phyloP scores from a whole-genome alignment of 2,329 filamentous ascomycete genomes.

The Stagonosporopsis rhizophila region DNA sequence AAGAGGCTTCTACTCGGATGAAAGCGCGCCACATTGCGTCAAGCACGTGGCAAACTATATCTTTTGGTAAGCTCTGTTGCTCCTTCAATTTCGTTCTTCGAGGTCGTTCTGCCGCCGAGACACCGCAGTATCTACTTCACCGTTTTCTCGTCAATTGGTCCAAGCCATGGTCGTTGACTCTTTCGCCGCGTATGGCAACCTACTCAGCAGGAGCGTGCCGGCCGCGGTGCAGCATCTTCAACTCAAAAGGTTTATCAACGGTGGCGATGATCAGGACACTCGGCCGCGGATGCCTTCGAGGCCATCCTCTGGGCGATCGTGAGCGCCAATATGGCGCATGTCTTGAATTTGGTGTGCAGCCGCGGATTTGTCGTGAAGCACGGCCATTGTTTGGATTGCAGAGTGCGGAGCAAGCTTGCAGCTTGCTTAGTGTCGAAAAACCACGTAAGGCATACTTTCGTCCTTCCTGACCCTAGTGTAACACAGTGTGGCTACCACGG shows the following conservation, averaged over 20 bases:
- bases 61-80: no score
- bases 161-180: not conserved
- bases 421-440: not conserved
- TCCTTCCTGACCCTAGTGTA: not conserved
- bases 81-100: no score
- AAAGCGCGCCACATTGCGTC: no score
- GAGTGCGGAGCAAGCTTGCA: not conserved
- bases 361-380: not conserved
- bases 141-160: not conserved
- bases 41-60: no score
- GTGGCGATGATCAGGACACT: not conserved
- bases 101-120: no score
- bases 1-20: not conserved
- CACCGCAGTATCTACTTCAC: no score
- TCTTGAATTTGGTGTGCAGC: not conserved
- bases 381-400: not conserved
- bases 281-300: slow-evolving; percentile 3
- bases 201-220: not conserved
- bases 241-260: not conserved
- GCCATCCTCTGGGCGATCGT: not conserved
- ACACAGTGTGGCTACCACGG: not conserved
- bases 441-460: not conserved
- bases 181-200: not conserved
- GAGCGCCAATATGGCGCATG: not conserved
- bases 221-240: not conserved